A percentile compares a stretch with the other conserved stretches of the same genome.
Conservation (phyloP, 2,329 filamentous ascomycete genomes). For the Blastomyces parvus region DNA sequence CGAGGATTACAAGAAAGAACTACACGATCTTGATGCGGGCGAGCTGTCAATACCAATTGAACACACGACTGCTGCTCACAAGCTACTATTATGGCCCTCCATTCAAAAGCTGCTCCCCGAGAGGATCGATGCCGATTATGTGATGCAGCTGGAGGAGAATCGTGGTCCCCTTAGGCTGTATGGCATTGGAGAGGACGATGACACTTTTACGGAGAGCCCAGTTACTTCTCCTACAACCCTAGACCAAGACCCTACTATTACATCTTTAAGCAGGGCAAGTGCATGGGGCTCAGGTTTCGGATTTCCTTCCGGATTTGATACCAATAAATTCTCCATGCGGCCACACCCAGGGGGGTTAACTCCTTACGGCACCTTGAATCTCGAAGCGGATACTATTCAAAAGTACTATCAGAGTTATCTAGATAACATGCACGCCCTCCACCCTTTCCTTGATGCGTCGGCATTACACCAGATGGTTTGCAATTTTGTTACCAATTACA, state of each 20-base stretch:
- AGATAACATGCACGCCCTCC: slow-evolving; percentile 52
- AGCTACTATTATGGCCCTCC: slow-evolving; percentile 63
- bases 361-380: slow-evolving; percentile 41
- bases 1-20: slow-evolving; percentile 19
- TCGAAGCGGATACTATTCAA: slow-evolving; percentile 44
- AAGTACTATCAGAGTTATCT: slow-evolving; percentile 48
- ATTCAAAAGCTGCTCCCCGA: slow-evolving; percentile 56
- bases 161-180: slow-evolving; percentile 66
- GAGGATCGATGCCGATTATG: slow-evolving; percentile 57
- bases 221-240: slow-evolving; percentile 23
- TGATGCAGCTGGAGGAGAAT: slow-evolving; percentile 63
- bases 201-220: slow-evolving; percentile 38
- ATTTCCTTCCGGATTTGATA: slow-evolving; percentile 22
- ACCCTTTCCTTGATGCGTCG: slow-evolving; percentile 52
- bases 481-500: slow-evolving; percentile 43
- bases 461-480: slow-evolving; percentile 46
- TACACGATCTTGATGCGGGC: slow-evolving; percentile 43
- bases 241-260: slow-evolving; percentile 24
- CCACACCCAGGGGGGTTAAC: slow-evolving; percentile 42
- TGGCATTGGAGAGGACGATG: slow-evolving; percentile 66
- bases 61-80: slow-evolving; percentile 82
- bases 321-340: slow-evolving; percentile 21
- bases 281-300: slow-evolving; percentile 44
- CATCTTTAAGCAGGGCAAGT: slow-evolving; percentile 38
- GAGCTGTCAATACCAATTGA: slow-evolving; percentile 68